Evolutionary conservation across 2,329 filamentous ascomycete species (phyloP).

Genomic region (Colletotrichum sp.): DNA sequence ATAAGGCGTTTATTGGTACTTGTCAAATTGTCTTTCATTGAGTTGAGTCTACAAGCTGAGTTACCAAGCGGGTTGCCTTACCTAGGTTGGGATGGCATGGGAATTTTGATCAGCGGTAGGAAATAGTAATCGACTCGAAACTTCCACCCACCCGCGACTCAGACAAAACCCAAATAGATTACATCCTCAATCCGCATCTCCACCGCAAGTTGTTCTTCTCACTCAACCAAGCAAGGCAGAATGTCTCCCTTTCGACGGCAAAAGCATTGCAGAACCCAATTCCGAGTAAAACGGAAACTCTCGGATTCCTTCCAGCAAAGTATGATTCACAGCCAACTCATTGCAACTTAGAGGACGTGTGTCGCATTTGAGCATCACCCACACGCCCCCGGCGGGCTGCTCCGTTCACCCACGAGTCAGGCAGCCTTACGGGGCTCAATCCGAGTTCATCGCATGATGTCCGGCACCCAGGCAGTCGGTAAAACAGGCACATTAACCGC

Average conservation of each 20-base stretch:
- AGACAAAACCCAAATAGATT: background rate
- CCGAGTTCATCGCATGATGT: background rate
- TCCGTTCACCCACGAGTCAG: background rate
- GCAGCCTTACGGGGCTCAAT: background rate
- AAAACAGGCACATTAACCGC: background rate
- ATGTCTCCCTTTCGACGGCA: background rate
- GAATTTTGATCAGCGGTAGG: background rate
- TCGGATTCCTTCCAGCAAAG: background rate
- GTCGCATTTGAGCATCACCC: background rate
- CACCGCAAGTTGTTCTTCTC: background rate
- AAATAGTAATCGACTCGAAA: fast-evolving
- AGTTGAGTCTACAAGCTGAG: too few relatives aligned
- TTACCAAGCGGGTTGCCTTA: too few relatives aligned
- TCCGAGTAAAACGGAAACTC: background rate
- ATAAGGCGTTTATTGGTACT: too few relatives aligned
- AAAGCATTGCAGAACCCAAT: background rate
- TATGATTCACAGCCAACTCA: background rate
- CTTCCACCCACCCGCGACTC: background rate
- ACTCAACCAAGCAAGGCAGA: fast-evolving
- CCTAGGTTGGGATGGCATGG: too few relatives aligned
- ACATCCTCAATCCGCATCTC: background rate
- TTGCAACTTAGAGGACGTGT: too few relatives aligned
- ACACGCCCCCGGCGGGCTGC: background rate
- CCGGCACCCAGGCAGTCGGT: background rate
- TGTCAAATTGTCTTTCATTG: too few relatives aligned